A percentile compares a stretch with the other conserved stretches of the same genome.
phyloP scores from a whole-genome alignment of 495 filamentous ascomycete species.

The Antarctomyces pellizariae region DNA sequence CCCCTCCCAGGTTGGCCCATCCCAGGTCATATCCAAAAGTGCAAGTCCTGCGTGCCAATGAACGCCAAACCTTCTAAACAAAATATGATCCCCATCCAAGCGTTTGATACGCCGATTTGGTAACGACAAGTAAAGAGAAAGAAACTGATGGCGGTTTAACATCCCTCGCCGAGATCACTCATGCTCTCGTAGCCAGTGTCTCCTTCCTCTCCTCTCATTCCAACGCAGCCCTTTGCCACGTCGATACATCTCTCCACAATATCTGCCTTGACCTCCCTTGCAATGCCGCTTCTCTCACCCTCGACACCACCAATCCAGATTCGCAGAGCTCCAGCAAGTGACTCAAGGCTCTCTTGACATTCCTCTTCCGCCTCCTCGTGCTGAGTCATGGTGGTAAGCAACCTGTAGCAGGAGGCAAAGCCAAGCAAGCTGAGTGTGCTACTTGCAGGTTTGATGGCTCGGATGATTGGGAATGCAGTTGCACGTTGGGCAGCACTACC shows the following conservation, averaged over 20 bases:
- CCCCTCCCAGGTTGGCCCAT: too few relatives aligned
- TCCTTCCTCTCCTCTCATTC: slow-evolving; percentile 22
- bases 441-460: slow-evolving; percentile 21
- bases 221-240: slow-evolving; percentile 24
- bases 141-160: too few relatives aligned
- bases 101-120: too few relatives aligned
- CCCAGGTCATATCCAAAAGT: too few relatives aligned
- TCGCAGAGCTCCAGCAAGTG: slow-evolving; percentile 25
- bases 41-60: too few relatives aligned
- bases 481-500: slow-evolving; percentile 16
- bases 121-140: too few relatives aligned
- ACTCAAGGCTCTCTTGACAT: slow-evolving; percentile 23
- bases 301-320: slow-evolving; percentile 28
- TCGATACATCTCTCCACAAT: slow-evolving; percentile 25
- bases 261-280: slow-evolving; percentile 18
- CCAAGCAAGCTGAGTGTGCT: slow-evolving; percentile 40
- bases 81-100: too few relatives aligned
- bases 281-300: slow-evolving; percentile 20
- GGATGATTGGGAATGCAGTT: slow-evolving; percentile 20
- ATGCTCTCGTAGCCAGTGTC: slow-evolving; percentile 30
- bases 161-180: slow-evolving; percentile 8
- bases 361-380: slow-evolving; percentile 27
- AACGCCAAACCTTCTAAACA: too few relatives aligned
- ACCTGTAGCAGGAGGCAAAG: slow-evolving; percentile 48
- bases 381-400: slow-evolving; percentile 34